A percentile compares a stretch with the other conserved stretches of the same genome.
phyloP scores from a whole-genome alignment of 495 filamentous ascomycete species.

The Friedmanniomyces simplex region DNA sequence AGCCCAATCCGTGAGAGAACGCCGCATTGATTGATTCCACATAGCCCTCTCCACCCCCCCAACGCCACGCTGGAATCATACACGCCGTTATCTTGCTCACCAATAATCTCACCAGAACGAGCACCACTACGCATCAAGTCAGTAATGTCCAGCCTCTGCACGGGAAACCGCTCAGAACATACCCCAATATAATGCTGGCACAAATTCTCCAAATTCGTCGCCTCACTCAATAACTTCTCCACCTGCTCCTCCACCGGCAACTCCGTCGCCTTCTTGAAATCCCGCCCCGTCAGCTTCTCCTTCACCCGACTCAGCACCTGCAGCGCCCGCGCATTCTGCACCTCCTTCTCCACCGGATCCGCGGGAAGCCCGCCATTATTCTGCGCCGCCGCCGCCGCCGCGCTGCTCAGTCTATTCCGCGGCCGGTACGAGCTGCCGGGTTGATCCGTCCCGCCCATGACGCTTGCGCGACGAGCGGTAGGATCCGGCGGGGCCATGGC shows the following conservation, averaged over 20 bases:
- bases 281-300: slow-evolving; percentile 77
- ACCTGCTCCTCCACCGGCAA: slow-evolving; percentile 82
- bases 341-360: slow-evolving; percentile 50
- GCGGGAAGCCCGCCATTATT: slow-evolving; percentile 2
- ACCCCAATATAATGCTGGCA: slow-evolving; percentile 98
- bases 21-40: no score
- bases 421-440: slow-evolving; percentile 23
- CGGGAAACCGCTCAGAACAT: slow-evolving; percentile 73
- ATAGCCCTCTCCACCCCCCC: no score
- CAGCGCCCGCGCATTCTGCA: slow-evolving; percentile 84
- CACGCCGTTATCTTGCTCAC: no score
- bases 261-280: slow-evolving; percentile 63
- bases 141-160: background rate
- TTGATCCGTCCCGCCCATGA: slow-evolving; percentile 19
- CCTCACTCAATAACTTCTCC: slow-evolving; percentile 84
- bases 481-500: background rate
- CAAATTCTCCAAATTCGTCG: slow-evolving; percentile 91
- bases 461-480: slow-evolving; percentile 10
- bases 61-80: background rate
- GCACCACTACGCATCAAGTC: slow-evolving; percentile 7
- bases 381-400: background rate
- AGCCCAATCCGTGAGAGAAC: no score
- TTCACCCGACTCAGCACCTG: slow-evolving; percentile 85
- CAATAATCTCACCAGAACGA: slow-evolving; percentile 18
- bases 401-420: slow-evolving; percentile 29